phyloP scores from a whole-genome alignment of 1,284 basidiomycete species.

The Porodaedalea pini region DNA sequence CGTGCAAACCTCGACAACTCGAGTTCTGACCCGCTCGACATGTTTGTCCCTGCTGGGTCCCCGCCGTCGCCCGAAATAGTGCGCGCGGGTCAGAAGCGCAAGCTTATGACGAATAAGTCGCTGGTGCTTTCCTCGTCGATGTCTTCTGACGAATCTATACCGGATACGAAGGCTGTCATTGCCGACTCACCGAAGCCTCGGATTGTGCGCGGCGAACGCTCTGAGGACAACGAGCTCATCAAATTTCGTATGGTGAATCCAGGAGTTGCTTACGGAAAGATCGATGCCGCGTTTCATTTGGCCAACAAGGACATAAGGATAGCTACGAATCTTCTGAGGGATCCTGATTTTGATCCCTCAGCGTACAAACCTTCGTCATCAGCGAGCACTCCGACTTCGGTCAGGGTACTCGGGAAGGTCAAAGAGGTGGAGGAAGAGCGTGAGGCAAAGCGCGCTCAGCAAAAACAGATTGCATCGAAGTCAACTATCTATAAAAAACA shows the following conservation, averaged over 20 bases:
- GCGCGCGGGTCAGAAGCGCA: slow-evolving; percentile 48
- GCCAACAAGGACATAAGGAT: slow-evolving; percentile 34
- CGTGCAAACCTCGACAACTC: slow-evolving; percentile 50
- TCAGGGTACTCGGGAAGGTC: slow-evolving; percentile 46
- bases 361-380: slow-evolving; percentile 34
- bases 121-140: slow-evolving; percentile 36
- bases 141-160: slow-evolving; percentile 65
- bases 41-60: slow-evolving; percentile 30
- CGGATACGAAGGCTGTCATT: slow-evolving; percentile 39
- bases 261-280: slow-evolving; percentile 38
- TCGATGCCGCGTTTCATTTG: slow-evolving; percentile 46
- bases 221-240: slow-evolving; percentile 46
- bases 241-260: slow-evolving; percentile 62
- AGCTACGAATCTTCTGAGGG: slow-evolving; percentile 54
- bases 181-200: slow-evolving; percentile 47
- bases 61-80: slow-evolving; percentile 58
- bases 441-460: slow-evolving; percentile 57
- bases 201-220: slow-evolving; percentile 49
- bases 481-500: slow-evolving; percentile 75
- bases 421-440: slow-evolving; percentile 66
- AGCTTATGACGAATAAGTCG: slow-evolving; percentile 33
- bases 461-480: slow-evolving; percentile 69
- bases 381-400: background rate
- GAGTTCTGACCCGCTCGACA: slow-evolving; percentile 40
- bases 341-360: slow-evolving; percentile 50